Evolutionary conservation across 495 filamentous ascomycete species (phyloP).

Genomic region (Aspergillus egyptiacus): DNA sequence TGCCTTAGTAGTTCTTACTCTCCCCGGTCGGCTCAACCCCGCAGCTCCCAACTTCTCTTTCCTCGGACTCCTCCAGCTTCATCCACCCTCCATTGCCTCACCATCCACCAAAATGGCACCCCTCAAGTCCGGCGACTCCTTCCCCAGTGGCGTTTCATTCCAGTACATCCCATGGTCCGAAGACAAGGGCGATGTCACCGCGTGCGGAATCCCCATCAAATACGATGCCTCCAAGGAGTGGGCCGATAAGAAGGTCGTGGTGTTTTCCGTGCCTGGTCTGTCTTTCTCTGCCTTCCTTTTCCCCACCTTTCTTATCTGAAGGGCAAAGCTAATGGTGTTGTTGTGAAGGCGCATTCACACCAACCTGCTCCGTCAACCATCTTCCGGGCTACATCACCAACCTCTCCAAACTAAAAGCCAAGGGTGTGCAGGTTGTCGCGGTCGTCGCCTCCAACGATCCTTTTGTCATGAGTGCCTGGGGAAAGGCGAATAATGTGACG

Average conservation of each 20-base stretch:
- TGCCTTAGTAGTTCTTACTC: background rate
- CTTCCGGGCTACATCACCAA: conserved; percentile 78
- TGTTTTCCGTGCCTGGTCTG: conserved; percentile 76
- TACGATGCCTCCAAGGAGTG: conserved; percentile 84
- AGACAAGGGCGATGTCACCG: conserved; percentile 57
- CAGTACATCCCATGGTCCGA: conserved; percentile 65
- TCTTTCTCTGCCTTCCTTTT: background rate
- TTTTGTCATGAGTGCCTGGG: conserved; percentile 92
- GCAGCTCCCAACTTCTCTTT: background rate
- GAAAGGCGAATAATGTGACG: conserved; percentile 79
- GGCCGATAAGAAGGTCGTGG: conserved; percentile 79
- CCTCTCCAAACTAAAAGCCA: conserved; percentile 61
- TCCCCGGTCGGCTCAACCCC: conserved; percentile 1
- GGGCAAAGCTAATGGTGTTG: background rate
- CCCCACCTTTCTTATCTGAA: background rate
- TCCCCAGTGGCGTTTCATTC: conserved; percentile 74
- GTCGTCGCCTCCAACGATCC: conserved; percentile 84
- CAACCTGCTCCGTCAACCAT: conserved; percentile 80
- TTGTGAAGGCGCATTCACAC: conserved; percentile 75
- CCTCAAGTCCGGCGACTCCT: conserved; percentile 69
- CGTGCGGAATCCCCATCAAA: conserved; percentile 68
- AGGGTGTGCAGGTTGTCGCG: conserved; percentile 78
- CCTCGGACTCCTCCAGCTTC: background rate
- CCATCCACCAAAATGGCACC: conserved; percentile 8
- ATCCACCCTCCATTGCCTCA: background rate